Evolutionary conservation across 2,329 filamentous ascomycete species (phyloP).

Genomic region (Aulographum hederae): DNA sequence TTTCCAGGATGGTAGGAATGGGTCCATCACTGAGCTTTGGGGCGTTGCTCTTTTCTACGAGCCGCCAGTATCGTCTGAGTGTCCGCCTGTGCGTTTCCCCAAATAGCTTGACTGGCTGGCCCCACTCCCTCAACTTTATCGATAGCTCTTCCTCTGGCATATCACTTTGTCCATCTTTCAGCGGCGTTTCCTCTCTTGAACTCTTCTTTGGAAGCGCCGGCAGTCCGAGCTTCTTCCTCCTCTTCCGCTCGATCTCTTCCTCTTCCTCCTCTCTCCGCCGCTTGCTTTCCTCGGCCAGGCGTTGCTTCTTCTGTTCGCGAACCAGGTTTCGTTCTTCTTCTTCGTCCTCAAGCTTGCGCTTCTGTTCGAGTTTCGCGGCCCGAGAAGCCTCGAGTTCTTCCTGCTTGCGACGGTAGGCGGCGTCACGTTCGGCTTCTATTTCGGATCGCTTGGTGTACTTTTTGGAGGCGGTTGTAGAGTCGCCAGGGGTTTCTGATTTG

Average conservation of each 20-base stretch:
- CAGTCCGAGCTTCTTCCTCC: conserved; percentile 61
- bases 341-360: conserved; percentile 82
- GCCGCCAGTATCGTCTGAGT: conserved; percentile 50
- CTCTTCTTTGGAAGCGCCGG: conserved; percentile 46
- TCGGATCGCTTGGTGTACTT: conserved; percentile 81
- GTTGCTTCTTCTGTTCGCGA: conserved; percentile 66
- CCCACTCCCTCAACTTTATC: conserved; percentile 47
- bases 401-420: conserved; percentile 69
- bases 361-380: conserved; percentile 49
- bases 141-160: conserved; percentile 54
- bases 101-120: conserved; percentile 60
- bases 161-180: conserved; percentile 34
- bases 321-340: conserved; percentile 48
- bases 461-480: conserved; percentile 14
- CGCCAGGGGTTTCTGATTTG: conserved; percentile 31
- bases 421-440: conserved; percentile 63
- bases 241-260: conserved; percentile 49
- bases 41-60: conserved; percentile 26
- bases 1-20: conserved; percentile 67
- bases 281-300: conserved; percentile 65
- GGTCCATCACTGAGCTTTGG: conserved; percentile 50
- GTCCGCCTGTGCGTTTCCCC: conserved; percentile 58
- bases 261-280: conserved; percentile 53
- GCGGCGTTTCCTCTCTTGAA: conserved; percentile 23
- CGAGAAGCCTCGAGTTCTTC: conserved; percentile 54